Percentiles rank a stretch among this genome's conserved stretches.
phyloP scores from a whole-genome alignment of 2,329 filamentous ascomycete genomes.

The Pseudogymnoascus sp. region DNA sequence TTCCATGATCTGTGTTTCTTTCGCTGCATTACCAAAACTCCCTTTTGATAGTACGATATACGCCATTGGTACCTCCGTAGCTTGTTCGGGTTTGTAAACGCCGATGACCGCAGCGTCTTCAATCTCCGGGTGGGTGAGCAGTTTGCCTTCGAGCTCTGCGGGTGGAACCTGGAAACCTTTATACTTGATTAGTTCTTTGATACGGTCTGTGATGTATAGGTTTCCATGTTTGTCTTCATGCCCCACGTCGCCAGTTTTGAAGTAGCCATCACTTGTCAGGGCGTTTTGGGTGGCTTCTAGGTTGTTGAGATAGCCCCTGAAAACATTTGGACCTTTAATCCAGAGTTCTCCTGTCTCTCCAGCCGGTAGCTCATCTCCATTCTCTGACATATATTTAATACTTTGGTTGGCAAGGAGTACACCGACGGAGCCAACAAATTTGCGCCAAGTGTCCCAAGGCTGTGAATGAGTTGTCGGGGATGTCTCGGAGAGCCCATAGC shows the following conservation, averaged over 20 bases:
- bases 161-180: conserved; percentile 42
- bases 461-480: conserved; percentile 66
- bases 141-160: conserved; percentile 37
- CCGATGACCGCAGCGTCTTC: conserved; percentile 39
- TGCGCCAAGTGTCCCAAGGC: conserved; percentile 51
- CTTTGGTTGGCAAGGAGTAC: not conserved
- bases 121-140: conserved; percentile 33
- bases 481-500: conserved; percentile 79
- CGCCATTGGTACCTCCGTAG: conserved; percentile 35
- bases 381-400: not conserved
- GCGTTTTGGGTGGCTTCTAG: conserved; percentile 22
- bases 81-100: conserved; percentile 30
- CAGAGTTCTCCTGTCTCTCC: conserved; percentile 13
- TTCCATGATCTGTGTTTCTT: conserved; percentile 26
- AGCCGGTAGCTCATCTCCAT: not conserved
- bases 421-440: not conserved
- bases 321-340: conserved; percentile 26
- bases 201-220: conserved; percentile 24
- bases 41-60: conserved; percentile 31
- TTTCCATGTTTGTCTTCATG: conserved; percentile 32
- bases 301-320: conserved; percentile 30
- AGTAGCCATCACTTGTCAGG: conserved; percentile 26
- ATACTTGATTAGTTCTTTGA: conserved; percentile 39
- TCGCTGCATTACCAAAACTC: conserved; percentile 19
- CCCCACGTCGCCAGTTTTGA: conserved; percentile 34